Percentiles rank a stretch among this genome's conserved stretches.
These are phyloP conservation scores for Magnolia changhungtana DNA, from an alignment of 164 flowering plant genomes.

Conservation along the genomic window DNA sequence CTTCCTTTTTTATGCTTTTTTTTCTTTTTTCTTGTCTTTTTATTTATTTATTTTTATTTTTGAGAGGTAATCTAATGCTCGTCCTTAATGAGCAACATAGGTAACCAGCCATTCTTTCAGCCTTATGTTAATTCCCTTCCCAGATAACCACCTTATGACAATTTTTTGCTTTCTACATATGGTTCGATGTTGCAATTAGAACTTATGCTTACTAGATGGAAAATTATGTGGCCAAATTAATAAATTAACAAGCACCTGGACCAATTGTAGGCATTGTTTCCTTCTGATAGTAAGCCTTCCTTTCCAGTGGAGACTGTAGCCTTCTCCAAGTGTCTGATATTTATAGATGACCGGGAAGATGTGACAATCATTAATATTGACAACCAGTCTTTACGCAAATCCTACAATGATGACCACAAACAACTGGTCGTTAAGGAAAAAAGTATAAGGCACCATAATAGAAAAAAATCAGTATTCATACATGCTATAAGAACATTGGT, in stretches of 20 bases:
- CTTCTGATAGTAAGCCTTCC: slow-evolving; percentile 94
- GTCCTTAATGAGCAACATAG: too few relatives aligned
- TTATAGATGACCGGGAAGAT: slow-evolving; percentile 90
- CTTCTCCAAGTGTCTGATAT: slow-evolving; percentile 96
- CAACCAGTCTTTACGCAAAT: slow-evolving; percentile 87
- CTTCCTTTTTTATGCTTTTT: neutral
- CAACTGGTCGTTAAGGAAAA: neutral
- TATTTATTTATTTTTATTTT: too few relatives aligned
- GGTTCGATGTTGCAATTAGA: neutral
- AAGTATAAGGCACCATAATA: neutral
- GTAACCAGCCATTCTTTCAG: neutral
- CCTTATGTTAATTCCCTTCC: too few relatives aligned
- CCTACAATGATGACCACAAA: slow-evolving; percentile 40
- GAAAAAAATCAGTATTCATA: neutral
- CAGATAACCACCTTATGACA: neutral
- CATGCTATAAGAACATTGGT: neutral
- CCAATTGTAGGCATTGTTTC: slow-evolving; percentile 95
- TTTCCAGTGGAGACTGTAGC: slow-evolving; percentile 99
- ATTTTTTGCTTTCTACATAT: neutral
- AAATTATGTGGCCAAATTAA: neutral
- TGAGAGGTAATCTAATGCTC: neutral
- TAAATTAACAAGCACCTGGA: slow-evolving; percentile 57
- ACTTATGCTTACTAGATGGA: neutral
- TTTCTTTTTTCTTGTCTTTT: too few relatives aligned
- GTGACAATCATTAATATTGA: slow-evolving; percentile 93